phyloP scores from a whole-genome alignment of 2,329 filamentous ascomycete species.

The Fusarium tanahbumbuense region DNA sequence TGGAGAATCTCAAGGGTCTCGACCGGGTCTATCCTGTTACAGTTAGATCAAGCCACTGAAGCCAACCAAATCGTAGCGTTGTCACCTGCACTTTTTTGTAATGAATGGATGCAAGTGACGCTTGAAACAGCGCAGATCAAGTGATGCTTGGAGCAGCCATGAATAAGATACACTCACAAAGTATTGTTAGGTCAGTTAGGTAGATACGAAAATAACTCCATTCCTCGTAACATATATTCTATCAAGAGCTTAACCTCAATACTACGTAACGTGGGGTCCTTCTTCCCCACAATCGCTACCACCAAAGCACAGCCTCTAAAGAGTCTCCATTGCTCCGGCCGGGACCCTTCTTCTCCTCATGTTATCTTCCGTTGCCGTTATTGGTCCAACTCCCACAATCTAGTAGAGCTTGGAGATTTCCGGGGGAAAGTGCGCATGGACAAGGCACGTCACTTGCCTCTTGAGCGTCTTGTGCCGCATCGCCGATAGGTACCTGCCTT shows the following conservation, averaged over 20 bases:
- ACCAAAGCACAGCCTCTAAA: conserved; percentile 10
- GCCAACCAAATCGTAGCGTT: conserved; percentile 26
- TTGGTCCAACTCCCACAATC: conserved; percentile 17
- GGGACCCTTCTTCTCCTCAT: conserved; percentile 15
- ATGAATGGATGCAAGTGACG: background rate
- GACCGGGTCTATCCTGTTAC: conserved; percentile 7
- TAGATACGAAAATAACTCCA: background rate
- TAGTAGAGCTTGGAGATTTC: conserved; percentile 8
- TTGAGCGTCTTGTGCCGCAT: conserved; percentile 39
- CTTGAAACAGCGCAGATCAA: background rate
- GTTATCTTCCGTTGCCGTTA: conserved; percentile 11
- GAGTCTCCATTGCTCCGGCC: conserved; percentile 45
- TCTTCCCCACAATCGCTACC: conserved; percentile 16
- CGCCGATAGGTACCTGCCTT: conserved; percentile 23
- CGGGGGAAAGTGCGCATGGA: conserved; percentile 16
- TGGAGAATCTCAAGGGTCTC: conserved; percentile 18
- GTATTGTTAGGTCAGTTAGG: too few species aligned
- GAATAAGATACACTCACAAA: background rate
- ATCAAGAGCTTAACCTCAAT: background rate
- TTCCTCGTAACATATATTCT: background rate
- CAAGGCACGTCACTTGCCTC: conserved; percentile 41
- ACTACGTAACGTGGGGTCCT: conserved; percentile 16
- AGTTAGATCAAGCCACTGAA: conserved; percentile 28
- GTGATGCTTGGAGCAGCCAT: background rate
- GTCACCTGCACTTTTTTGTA: conserved; percentile 1